These are phyloP conservation scores for Penicillium rolfsii DNA, from an alignment of 2,329 filamentous ascomycete species.

Conservation along the genomic window DNA sequence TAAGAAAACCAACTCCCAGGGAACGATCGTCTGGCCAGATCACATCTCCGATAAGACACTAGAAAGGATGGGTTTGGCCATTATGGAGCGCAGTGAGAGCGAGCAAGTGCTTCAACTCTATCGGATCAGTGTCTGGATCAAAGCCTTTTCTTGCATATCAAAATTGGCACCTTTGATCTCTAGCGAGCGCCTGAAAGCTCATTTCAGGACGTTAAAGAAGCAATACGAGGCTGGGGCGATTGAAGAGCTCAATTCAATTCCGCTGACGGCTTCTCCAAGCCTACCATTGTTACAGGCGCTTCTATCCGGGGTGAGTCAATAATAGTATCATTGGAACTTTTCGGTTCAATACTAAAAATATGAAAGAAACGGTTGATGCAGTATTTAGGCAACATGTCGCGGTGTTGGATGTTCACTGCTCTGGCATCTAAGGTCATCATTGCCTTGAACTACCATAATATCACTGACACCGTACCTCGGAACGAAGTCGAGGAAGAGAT, in stretches of 20 bases:
- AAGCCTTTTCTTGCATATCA: constrained; percentile 26
- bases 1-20: constrained; percentile 26
- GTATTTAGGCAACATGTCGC: constrained; percentile 28
- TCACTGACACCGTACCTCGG: constrained; percentile 21
- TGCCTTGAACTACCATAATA: constrained; percentile 31
- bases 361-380: constrained; percentile 28
- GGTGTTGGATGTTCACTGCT: constrained; percentile 30
- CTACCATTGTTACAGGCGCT: constrained; percentile 27
- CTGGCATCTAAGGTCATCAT: constrained; percentile 25
- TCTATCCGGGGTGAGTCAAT: constrained; percentile 25
- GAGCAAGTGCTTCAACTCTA: constrained; percentile 26
- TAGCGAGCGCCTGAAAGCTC: constrained; percentile 21
- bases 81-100: constrained; percentile 26
- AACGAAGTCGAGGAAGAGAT: constrained; percentile 27
- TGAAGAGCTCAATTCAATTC: constrained; percentile 25
- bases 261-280: constrained; percentile 25
- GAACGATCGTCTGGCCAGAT: constrained; percentile 28
- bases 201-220: constrained; percentile 27
- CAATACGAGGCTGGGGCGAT: constrained; percentile 25
- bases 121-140: constrained; percentile 27
- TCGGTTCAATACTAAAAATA: not conserved
- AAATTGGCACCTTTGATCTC: constrained; percentile 24
- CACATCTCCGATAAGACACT: constrained; percentile 28
- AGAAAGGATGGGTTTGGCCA: constrained; percentile 30
- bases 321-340: not conserved